Base-by-base conservation (phyloP, 441 rosid species). In the Dalechampia spathulata region DNA sequence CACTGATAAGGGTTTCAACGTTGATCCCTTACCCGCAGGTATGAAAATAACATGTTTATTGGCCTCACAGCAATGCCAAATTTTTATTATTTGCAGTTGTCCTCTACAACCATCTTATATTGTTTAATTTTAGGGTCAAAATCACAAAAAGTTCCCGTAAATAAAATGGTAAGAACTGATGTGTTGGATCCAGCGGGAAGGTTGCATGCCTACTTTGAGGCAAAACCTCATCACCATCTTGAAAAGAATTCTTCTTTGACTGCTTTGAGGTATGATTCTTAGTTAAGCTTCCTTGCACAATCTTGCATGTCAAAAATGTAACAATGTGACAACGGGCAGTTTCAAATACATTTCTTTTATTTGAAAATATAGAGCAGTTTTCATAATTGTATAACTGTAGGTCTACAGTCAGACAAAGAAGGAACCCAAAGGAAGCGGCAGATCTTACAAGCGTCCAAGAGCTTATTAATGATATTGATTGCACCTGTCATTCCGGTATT, bases 391-490 rank as follows among this genome's bases (percentile, higher is more conserved):
- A 51, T 37, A 40, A 53, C 28, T 73, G 48, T 66, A 87, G 96
- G 76, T 87, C 91, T 58, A 71, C 82, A 17, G 76, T 86, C 48
- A 85, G 95, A 50, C 95, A 81, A 75, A 87, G 96, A 81, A 79
- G 96, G 75, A 88, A 81, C 70, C 96, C 83, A 7, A 89, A 71
- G 69, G 99, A 89, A 83, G 75, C 87, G 61, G 84, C 97, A 19
- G 97, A 89, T 75, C 95, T 92, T 58, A 79, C 96, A n/a, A 89
- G 97, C 75, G 68, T 92, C 63, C 97, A 92, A 64, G 79, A 87
- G 74, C 94, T 92, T 69, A 51, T 82, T 52, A 53, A 73, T 62
- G 89, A 78, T 22, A 69, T 80, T 64, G 92, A 92, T 60, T 64
- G 71, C 58, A 74, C 66, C 51, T 82, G 82, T 71, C 88, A 88